Evolutionary conservation across 768 basidiomycete genomes (phyloP), one percentile per base, ranked within the genome.

Genomic region (Paxillus involutus): DNA sequence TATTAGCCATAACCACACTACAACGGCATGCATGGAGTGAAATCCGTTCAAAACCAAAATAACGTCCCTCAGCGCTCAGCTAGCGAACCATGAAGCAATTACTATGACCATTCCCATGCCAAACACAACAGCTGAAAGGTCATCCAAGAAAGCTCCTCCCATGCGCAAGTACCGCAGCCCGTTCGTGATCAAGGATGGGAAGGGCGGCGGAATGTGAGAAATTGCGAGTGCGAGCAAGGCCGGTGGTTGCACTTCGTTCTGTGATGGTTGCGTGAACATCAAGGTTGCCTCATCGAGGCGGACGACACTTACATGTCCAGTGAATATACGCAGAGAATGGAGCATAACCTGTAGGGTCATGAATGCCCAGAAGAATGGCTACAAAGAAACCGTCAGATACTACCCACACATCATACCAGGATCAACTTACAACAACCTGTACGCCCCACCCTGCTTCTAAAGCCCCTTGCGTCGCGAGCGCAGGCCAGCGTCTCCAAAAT

Each of bases 291-390:
- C 6, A 16, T 7, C 26, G 33, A 35, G 6, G 24, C 64, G 48
- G 32, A 12, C 3, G 5, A 47, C 10, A 71, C 88, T 64, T 64
- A 89, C 89, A 56, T 86, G 79, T 53, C 84, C 82, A 12, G 78
- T 79, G 63, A 89, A 84, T 69, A 92, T 81, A 50, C 84, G 82
- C 59, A 85, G 63, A 9, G 90, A 89, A 60, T 91, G 88, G 42
- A 93, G 63, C 17, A 78, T 77, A 21, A 91, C 75, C 59, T 91
- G 81, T 4, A 92, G 65, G 0, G 90, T 86, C 37, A 82, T 80
- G 55, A 92, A 91, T 8, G 81, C 85, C 88, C 88, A 91, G 67
- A 92, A 89, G 73, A 93, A 89, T 1, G 88, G 84, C 89, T 91
- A 58, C 16, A 1, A 24, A 39, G 36, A 17, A 19, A 10, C 54